phyloP scores from a whole-genome alignment of 345 rosid genomes.

The Cochlearia excelsa region DNA sequence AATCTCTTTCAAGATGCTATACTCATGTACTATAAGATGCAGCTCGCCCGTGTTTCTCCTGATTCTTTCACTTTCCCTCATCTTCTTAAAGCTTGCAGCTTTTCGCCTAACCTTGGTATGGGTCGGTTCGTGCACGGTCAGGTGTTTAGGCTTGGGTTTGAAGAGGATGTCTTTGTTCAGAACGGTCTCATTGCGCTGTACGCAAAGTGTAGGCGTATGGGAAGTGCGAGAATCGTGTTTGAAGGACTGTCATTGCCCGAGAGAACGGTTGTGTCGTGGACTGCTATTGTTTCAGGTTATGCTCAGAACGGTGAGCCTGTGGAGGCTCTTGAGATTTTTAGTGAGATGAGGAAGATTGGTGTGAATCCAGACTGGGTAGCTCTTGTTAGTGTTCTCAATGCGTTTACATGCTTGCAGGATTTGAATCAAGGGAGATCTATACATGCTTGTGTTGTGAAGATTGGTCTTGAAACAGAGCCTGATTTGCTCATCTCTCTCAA shows the following conservation, averaged over 20 bases:
- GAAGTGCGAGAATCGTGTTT: constrained; percentile 48
- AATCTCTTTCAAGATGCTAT: constrained; percentile 41
- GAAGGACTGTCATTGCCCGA: constrained; percentile 39
- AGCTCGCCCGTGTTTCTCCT: constrained; percentile 43
- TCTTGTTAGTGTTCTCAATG: constrained; percentile 62
- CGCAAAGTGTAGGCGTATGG: constrained; percentile 54
- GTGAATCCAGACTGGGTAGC: constrained; percentile 62
- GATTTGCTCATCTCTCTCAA: constrained; percentile 67
- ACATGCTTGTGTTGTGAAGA: constrained; percentile 54
- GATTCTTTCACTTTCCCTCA: constrained; percentile 56
- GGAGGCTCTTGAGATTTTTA: constrained; percentile 54
- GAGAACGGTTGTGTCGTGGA: constrained; percentile 66
- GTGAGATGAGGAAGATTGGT: constrained; percentile 49
- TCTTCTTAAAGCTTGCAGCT: constrained; percentile 61
- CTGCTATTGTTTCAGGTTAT: constrained; percentile 62
- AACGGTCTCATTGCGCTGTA: constrained; percentile 65
- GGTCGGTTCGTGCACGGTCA: constrained; percentile 59
- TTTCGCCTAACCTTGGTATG: constrained; percentile 36
- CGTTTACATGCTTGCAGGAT: constrained; percentile 53
- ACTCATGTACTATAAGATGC: constrained; percentile 54
- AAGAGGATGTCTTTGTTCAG: constrained; percentile 60
- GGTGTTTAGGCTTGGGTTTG: constrained; percentile 54
- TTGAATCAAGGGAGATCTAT: constrained; percentile 52
- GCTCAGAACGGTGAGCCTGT: constrained; percentile 61
- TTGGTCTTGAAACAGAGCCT: constrained; percentile 55